phyloP scores from a whole-genome alignment of 2,329 filamentous ascomycete genomes.

The Camillea tinctor region DNA sequence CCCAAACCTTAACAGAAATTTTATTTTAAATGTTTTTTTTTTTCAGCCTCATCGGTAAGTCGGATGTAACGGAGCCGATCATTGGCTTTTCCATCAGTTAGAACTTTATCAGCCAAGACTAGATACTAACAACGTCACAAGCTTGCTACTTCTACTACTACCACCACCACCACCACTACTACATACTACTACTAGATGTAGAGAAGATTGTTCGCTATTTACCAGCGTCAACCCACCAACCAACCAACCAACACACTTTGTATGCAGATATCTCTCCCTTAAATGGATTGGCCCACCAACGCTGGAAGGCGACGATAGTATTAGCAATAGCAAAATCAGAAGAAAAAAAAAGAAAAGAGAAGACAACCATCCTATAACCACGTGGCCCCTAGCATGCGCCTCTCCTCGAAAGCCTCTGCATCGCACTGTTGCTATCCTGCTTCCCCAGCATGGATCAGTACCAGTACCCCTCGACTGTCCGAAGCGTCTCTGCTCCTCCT shows the following conservation, averaged over 20 bases:
- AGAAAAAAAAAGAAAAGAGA: no score
- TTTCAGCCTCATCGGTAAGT: conserved; percentile 19
- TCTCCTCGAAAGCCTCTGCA: conserved; percentile 13
- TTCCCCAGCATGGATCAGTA: conserved; percentile 48
- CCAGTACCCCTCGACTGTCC: conserved; percentile 40
- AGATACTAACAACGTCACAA: neutral
- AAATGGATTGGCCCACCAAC: neutral
- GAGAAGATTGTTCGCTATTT: neutral
- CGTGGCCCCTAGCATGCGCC: conserved; percentile 25
- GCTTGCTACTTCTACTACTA: neutral
- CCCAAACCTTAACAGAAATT: neutral
- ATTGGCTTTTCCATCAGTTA: conserved; percentile 12
- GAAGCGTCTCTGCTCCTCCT: conserved; percentile 44
- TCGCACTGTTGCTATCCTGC: conserved; percentile 25
- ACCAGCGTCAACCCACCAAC: neutral
- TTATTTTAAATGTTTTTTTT: neutral
- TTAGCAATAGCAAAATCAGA: neutral
- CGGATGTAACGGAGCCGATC: conserved; percentile 11
- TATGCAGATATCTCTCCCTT: neutral
- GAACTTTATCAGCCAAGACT: conserved; percentile 11
- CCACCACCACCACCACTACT: no score
- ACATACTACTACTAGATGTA: no score
- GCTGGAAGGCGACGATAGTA: neutral
- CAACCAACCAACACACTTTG: no score
- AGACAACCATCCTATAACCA: neutral